Conservation (phyloP, 768 basidiomycete genomes). For the Kwoniella bestiolae region DNA sequence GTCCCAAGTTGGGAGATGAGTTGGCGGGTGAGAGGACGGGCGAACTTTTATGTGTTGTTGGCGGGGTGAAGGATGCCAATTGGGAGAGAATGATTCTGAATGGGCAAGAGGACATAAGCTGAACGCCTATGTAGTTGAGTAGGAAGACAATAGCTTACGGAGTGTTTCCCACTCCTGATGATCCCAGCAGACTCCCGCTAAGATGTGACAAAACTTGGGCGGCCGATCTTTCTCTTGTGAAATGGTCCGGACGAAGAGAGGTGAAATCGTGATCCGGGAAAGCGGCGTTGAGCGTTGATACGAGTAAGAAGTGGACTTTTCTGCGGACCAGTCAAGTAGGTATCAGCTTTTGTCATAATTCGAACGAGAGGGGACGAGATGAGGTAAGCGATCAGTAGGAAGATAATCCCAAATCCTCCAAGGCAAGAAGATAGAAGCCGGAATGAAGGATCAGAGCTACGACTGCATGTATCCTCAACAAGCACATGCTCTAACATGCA, state of each 20-base stretch:
- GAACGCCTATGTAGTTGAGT: no score
- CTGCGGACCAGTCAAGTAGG: no score
- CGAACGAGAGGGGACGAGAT: no score
- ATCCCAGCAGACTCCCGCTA: slow-evolving; percentile 34
- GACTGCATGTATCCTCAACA: no score
- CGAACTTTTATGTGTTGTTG: not conserved
- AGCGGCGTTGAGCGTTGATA: slow-evolving; percentile 93
- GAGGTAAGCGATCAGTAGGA: no score
- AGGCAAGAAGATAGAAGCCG: no score
- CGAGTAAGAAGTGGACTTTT: slow-evolving; percentile 94
- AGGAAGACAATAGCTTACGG: slow-evolving; percentile 25
- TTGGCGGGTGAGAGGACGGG: slow-evolving; percentile 13
- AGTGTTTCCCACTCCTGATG: slow-evolving; percentile 9
- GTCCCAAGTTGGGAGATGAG: slow-evolving; percentile 26
- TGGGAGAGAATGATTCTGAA: slow-evolving; percentile 9
- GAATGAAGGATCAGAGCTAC: no score
- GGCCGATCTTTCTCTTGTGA: slow-evolving; percentile 64
- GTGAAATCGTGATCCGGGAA: slow-evolving; percentile 99
- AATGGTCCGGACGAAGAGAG: slow-evolving; percentile 85
- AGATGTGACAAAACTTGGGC: slow-evolving; percentile 43
- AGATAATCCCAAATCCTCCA: no score
- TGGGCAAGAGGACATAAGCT: not conserved
- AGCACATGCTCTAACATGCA: no score
- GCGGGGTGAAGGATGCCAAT: slow-evolving; percentile 12
- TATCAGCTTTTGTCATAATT: no score